phyloP scores from a whole-genome alignment of 768 basidiomycete genomes.

The Pulveroboletus sp. region DNA sequence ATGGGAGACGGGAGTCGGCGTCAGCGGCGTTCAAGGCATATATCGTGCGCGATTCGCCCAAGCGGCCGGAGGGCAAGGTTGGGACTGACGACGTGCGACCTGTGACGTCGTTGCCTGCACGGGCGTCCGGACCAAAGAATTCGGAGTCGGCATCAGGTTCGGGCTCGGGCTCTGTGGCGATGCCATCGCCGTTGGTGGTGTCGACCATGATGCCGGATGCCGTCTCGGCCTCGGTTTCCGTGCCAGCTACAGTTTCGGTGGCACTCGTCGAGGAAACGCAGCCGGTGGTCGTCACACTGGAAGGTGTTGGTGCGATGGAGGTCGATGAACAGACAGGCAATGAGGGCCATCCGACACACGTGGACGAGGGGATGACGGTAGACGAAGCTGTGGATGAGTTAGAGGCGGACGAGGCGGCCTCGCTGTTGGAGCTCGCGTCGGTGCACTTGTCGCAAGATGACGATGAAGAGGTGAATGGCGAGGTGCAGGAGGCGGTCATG shows the following conservation, averaged over 20 bases:
- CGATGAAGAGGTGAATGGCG: neutral
- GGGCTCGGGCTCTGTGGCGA: neutral
- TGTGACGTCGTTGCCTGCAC: neutral
- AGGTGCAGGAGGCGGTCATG: neutral
- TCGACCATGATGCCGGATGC: neutral
- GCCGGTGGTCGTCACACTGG: neutral
- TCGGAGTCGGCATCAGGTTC: neutral
- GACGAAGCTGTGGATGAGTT: too few relatives aligned
- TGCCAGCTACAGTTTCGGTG: neutral
- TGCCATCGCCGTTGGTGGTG: neutral
- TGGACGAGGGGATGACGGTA: neutral
- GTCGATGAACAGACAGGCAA: neutral
- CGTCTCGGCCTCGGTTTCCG: neutral
- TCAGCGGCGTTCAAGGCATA: constrained; percentile 16
- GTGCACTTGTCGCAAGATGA: constrained; percentile 16
- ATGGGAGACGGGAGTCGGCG: constrained; percentile 10
- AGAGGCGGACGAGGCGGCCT: constrained; percentile 14
- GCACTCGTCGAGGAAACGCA: neutral
- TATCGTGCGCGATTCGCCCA: constrained; percentile 13
- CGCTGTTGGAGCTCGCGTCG: constrained; percentile 22
- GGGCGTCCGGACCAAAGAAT: neutral
- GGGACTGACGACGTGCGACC: neutral
- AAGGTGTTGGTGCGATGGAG: neutral
- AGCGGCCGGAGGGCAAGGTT: neutral
- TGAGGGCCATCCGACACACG: neutral